Conservation (phyloP, 768 basidiomycete genomes). For the Paxillus rubicundulus region DNA sequence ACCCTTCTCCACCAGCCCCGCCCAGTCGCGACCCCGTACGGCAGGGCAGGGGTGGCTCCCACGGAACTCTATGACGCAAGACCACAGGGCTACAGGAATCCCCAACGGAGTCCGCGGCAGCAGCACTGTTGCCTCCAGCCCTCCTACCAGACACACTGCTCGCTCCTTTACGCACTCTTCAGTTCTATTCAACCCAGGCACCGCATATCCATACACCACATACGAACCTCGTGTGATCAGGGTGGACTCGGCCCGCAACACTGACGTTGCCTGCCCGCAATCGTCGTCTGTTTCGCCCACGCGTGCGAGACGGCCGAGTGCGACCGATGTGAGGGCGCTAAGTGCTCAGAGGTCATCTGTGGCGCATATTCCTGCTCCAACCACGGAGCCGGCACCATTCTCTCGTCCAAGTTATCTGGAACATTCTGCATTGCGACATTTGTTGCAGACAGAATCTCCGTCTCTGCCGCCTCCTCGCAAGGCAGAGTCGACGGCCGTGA, state of each 20-base stretch:
- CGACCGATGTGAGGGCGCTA: conserved; percentile 28
- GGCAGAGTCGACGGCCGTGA: conserved; percentile 24
- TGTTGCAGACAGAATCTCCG: conserved; percentile 54
- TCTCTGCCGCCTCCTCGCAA: conserved; percentile 40
- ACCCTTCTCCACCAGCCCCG: conserved; percentile 42
- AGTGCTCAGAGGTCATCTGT: conserved; percentile 26
- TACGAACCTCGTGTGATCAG: conserved; percentile 73
- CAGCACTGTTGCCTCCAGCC: conserved; percentile 31
- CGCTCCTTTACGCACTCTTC: conserved; percentile 44
- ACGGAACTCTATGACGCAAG: conserved; percentile 31
- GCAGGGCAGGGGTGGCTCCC: conserved; percentile 32
- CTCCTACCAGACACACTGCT: conserved; percentile 41
- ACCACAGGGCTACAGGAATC: conserved; percentile 37
- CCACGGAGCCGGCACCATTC: conserved; percentile 41
- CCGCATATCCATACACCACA: conserved; percentile 30
- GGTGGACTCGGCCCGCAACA: conserved; percentile 41
- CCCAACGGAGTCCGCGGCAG: conserved; percentile 40
- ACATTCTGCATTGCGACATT: conserved; percentile 67
- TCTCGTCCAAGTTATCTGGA: conserved; percentile 74
- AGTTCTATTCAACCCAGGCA: conserved; percentile 30
- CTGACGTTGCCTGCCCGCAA: conserved; percentile 44
- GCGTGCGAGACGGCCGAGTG: conserved; percentile 48
- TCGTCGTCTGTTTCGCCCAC: conserved; percentile 41
- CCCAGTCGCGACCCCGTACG: conserved; percentile 42
- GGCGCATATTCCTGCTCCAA: conserved; percentile 29